Evolutionary conservation across 345 rosid species (phyloP), one percentile per base, ranked within the genome.

Genomic region (Lagerstroemia speciosa): DNA sequence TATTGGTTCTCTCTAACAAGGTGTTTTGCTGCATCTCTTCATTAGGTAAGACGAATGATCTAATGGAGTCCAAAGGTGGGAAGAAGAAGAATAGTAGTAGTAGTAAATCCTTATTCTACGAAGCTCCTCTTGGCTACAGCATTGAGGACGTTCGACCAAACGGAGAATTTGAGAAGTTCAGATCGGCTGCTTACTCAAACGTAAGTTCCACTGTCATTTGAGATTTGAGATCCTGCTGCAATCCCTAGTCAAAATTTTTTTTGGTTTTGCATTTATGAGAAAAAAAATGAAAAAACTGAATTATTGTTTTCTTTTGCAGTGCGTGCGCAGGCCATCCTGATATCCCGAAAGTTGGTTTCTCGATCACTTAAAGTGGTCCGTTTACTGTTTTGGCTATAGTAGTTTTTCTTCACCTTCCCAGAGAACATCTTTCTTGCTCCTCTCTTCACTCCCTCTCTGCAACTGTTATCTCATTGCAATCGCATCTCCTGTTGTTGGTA

Each of bases 121-220:
- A 89, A 89, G 96, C 97, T 80, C 93, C 97, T 52, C 93, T 91
- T 31, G 96, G 91, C 67, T 91, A 89, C 82, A 76, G 87, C 91
- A 91, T 87, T 78, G 95, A 91, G 83, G 97, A 91, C 91, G 63
- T 91, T 74, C 81, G 95, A 70, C 97, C 97, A 19, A 81, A 82
- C 80, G 93, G 97, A 52, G 97, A 91, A 78, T 87, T 89, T 86
- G 85, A 81, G 93, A 91, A 91, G 74, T 91, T 87, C 87, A 75
- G 88, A 83, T 87, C 96, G 76, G 91, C 91, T 87, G 97, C 90
- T 10, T 91, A 89, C 91, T 91, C 96, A 73, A 91, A 91, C 84
- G 97, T 91, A 66, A 60, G 89, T 75, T 29, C 36, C 57, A 16
- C 2, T 45, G 43, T 37, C 12, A 38, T 45, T 67, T 12, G 20